Percentiles rank a stretch among this genome's conserved stretches.
These are phyloP conservation scores for Coniella lustricola DNA, from an alignment of 2,329 filamentous ascomycete species.

Conservation along the genomic window DNA sequence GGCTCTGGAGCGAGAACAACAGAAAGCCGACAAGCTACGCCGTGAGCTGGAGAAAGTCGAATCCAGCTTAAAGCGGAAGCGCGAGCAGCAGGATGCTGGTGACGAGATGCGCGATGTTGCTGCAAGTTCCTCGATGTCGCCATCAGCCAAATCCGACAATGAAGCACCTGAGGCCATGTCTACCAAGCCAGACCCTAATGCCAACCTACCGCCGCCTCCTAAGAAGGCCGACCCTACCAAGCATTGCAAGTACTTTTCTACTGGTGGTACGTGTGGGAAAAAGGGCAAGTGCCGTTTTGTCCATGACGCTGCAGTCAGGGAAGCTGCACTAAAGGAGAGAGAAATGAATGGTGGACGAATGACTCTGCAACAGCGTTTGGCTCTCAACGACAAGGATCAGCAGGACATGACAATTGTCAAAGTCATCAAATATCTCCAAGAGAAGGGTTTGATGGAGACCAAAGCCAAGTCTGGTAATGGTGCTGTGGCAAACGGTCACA, in stretches of 20 bases:
- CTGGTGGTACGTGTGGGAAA: slow-evolving; percentile 62
- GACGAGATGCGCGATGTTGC: slow-evolving; percentile 53
- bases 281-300: slow-evolving; percentile 71
- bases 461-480: slow-evolving; percentile 21
- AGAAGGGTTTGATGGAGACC: slow-evolving; percentile 47
- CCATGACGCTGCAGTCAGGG: slow-evolving; percentile 56
- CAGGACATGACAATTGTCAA: slow-evolving; percentile 60
- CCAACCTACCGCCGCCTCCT: slow-evolving; percentile 35
- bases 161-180: slow-evolving; percentile 53
- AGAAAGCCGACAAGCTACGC: slow-evolving; percentile 54
- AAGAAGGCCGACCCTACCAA: slow-evolving; percentile 55
- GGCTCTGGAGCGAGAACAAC: slow-evolving; percentile 44
- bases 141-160: slow-evolving; percentile 45
- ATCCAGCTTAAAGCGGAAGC: slow-evolving; percentile 61
- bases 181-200: slow-evolving; percentile 34
- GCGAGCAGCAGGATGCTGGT: slow-evolving; percentile 59
- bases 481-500: slow-evolving; percentile 20
- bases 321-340: slow-evolving; percentile 56
- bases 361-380: slow-evolving; percentile 58
- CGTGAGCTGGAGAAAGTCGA: slow-evolving; percentile 64
- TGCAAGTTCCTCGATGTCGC: slow-evolving; percentile 30
- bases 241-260: slow-evolving; percentile 66
- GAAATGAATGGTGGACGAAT: slow-evolving; percentile 59
- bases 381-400: slow-evolving; percentile 61
- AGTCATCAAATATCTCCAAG: slow-evolving; percentile 58